Percentiles rank a stretch among this genome's conserved stretches.
phyloP scores from a whole-genome alignment of 2,329 filamentous ascomycete species.

The Clonostachys rhizophaga region DNA sequence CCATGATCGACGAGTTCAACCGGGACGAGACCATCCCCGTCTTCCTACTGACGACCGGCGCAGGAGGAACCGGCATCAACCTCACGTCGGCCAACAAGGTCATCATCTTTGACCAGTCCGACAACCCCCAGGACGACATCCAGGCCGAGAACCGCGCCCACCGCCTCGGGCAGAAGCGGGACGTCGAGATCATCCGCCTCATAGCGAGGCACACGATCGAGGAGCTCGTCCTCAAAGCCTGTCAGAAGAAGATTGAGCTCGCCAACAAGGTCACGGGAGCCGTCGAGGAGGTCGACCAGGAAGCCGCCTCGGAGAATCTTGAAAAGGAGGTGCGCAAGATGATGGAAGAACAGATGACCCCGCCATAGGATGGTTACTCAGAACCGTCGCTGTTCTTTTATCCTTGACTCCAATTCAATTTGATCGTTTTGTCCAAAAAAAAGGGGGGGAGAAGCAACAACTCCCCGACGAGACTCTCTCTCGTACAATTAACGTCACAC shows the following conservation, averaged over 20 bases:
- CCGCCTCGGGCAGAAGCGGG: constrained; percentile 83
- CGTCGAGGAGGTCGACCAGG: constrained; percentile 17
- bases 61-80: constrained; percentile 96
- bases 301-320: constrained; percentile 23
- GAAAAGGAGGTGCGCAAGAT: constrained; percentile 39
- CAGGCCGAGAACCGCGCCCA: constrained; percentile 97
- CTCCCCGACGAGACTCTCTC: too few relatives aligned
- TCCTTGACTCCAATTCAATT: too few relatives aligned
- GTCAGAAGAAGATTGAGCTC: constrained; percentile 87
- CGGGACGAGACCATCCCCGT: constrained; percentile 72
- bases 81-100: constrained; percentile 95
- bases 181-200: constrained; percentile 85
- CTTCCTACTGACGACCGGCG: constrained; percentile 89
- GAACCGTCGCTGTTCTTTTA: too few relatives aligned
- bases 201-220: constrained; percentile 82
- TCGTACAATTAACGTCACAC: too few relatives aligned
- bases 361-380: constrained; percentile 15
- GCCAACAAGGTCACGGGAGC: constrained; percentile 57
- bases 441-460: too few relatives aligned
- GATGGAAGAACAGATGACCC: constrained; percentile 31
- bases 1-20: constrained; percentile 84
- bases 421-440: too few relatives aligned
- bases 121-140: constrained; percentile 97
- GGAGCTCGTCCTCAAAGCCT: constrained; percentile 87
- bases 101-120: constrained; percentile 93